Conservation (phyloP, 345 rosid genomes). For the Erucastrum elatum region DNA sequence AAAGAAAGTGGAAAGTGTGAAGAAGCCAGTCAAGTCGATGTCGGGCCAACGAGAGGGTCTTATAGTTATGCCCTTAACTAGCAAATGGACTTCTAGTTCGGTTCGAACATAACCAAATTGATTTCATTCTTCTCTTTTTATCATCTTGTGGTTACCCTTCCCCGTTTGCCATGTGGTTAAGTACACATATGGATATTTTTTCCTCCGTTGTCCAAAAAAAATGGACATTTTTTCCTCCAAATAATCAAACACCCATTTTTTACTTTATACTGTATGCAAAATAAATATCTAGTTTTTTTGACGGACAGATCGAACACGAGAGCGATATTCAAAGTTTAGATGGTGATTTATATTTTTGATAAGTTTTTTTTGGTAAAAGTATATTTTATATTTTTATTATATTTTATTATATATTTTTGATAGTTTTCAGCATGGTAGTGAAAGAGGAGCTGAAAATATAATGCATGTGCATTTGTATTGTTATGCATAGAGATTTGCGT, state of each 20-base stretch:
- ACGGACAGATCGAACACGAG: neutral
- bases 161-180: conserved; percentile 12
- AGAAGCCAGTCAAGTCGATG: conserved; percentile 28
- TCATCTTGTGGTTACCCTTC: conserved; percentile 4
- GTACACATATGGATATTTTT: neutral
- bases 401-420: neutral
- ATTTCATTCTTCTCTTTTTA: conserved; percentile 20
- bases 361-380: neutral
- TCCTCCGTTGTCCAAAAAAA: no score
- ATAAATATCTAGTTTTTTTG: neutral
- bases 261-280: neutral
- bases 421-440: neutral
- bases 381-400: no score
- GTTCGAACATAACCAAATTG: conserved; percentile 27
- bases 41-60: conserved; percentile 13
- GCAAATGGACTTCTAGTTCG: conserved; percentile 22
- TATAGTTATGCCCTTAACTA: conserved; percentile 13
- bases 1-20: neutral
- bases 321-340: neutral
- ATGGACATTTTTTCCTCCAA: no score
- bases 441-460: no score
- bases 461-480: neutral
- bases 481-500: neutral
- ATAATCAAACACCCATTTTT: neutral
- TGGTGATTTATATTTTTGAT: neutral